A percentile compares a stretch with the other conserved stretches of the same genome.
Conservation (phyloP, 495 filamentous ascomycete species). For the Talaromyces ruber region DNA sequence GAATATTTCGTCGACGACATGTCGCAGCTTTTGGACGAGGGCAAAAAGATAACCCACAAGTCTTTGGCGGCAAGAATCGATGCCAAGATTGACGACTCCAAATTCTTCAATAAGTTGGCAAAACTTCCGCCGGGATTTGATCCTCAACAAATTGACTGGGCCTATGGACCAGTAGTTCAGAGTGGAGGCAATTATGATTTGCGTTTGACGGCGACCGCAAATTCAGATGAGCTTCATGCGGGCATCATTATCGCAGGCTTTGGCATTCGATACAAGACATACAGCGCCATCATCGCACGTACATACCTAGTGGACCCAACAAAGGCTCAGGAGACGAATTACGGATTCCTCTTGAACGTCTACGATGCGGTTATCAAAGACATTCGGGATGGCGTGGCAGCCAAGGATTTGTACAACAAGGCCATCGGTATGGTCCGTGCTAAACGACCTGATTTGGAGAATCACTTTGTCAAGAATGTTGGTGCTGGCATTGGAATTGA, state of each 20-base stretch:
- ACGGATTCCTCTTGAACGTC: conserved; percentile 80
- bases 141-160: conserved; percentile 87
- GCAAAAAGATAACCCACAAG: conserved; percentile 92
- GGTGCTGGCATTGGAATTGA: conserved; percentile 91
- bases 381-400: conserved; percentile 75
- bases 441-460: conserved; percentile 90
- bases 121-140: conserved; percentile 86
- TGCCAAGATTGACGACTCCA: conserved; percentile 80
- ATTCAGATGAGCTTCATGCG: conserved; percentile 78
- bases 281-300: conserved; percentile 79
- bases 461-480: conserved; percentile 83
- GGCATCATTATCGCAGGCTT: conserved; percentile 89
- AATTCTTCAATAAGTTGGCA: conserved; percentile 79
- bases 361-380: conserved; percentile 84
- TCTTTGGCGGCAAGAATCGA: conserved; percentile 76
- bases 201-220: conserved; percentile 61
- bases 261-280: conserved; percentile 89
- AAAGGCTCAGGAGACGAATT: conserved; percentile 87
- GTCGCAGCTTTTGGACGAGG: conserved; percentile 86
- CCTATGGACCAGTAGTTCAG: conserved; percentile 81
- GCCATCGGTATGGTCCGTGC: conserved; percentile 66
- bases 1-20: conserved; percentile 97
- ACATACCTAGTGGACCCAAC: conserved; percentile 97
- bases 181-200: conserved; percentile 94
- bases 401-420: conserved; percentile 89